Base-by-base conservation (phyloP, 495 filamentous ascomycete genomes). In the Monascus purpureus region DNA sequence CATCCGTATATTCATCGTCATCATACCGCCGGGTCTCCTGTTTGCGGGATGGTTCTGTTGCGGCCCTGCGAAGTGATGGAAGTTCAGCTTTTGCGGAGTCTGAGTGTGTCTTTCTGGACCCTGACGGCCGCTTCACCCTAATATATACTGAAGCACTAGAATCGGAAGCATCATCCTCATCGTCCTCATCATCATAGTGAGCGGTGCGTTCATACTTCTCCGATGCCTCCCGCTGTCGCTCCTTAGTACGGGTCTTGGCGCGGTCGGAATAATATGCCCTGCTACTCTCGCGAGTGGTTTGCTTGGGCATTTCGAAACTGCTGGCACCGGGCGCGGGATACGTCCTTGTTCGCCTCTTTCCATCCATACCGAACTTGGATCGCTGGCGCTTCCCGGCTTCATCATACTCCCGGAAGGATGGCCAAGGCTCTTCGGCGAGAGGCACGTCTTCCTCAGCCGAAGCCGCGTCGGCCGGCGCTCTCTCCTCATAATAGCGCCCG, bases 241-340 rank as follows among this genome's bases (percentile, higher is more conserved):
- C 68, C 47, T 63, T 72, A 39, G 65, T 70, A 40, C 55, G 59
- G 28, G 39, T 49, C 57, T 61, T 72, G 42, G 44, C 55, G 24
- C 47, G 50, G 31, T 52, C 53, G 26, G 50, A 41, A 36, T 54
- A 47, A 17, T 43, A 42, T 6, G 53, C 40, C 28, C 54, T 59
- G 12, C 43, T 33, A 18, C 29, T 49, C 9, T 56, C 51, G 25
- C 56, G 57, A 29, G 30, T 35, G n/a, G 25, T 27, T 13, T 61
- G 55, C 38, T 52, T 53, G 8, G 47, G 38, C 3, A 47, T 38
- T 20, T 41, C 47, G 19, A 46, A 28, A 16, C 36, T 34, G 25
- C 38, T 55, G 17, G 37, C 20, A 9, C 9, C 4, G 4, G 20
- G 20, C 9, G 13, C 13, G 59, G 52, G 6, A 38, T 34, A 3